Percentiles rank a stretch among this genome's conserved stretches.
Conservation (phyloP, 306 rosid species). For the Vigna trinervia region DNA sequence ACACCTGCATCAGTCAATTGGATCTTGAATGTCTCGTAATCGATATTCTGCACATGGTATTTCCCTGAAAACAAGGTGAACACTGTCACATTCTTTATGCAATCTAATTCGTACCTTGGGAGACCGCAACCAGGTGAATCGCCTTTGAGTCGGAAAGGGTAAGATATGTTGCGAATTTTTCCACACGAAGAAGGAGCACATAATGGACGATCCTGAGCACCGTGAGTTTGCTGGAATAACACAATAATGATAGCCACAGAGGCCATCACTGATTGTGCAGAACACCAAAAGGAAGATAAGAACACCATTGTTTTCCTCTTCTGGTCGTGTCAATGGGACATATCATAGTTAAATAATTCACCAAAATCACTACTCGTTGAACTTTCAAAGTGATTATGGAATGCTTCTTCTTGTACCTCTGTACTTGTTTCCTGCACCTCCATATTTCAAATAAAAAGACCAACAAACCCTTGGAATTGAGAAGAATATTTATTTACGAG, state of each 20-base stretch:
- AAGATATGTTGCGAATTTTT: neutral
- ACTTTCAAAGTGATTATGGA: too few species aligned
- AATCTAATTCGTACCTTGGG: neutral
- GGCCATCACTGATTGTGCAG: neutral
- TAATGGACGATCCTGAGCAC: neutral
- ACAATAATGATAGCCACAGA: neutral
- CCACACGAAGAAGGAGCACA: neutral
- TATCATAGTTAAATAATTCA: too few species aligned
- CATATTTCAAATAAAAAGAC: too few species aligned
- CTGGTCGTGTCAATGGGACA: too few species aligned
- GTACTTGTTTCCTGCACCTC: too few species aligned
- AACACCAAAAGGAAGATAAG: neutral
- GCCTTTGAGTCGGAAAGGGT: conserved; percentile 4
- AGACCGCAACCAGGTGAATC: neutral
- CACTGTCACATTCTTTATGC: neutral
- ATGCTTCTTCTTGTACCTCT: too few species aligned
- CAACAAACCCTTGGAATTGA: too few species aligned
- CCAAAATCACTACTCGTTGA: too few species aligned
- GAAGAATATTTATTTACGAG: too few species aligned
- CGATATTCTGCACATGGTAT: neutral
- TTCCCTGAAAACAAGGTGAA: neutral
- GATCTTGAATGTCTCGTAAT: neutral
- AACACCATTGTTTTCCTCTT: neutral
- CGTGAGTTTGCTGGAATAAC: neutral
- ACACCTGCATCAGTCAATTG: neutral